Conservation (phyloP, 1,284 basidiomycete genomes). For the Afroboletus lepidellus region DNA sequence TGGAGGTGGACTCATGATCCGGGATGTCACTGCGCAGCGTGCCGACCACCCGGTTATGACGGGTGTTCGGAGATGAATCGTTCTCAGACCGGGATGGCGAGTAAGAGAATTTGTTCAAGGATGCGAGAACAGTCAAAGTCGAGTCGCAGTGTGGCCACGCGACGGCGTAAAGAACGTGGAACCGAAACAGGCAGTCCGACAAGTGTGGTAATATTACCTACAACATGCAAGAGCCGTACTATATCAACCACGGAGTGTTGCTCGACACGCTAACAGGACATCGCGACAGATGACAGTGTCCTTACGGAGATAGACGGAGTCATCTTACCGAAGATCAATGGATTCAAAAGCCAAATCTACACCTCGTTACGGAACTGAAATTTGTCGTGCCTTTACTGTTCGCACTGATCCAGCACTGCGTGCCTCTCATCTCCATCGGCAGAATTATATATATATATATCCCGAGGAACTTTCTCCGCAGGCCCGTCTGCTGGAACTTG, state of each 20-base stretch:
- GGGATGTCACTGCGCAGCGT: slow-evolving; percentile 25
- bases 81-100: slow-evolving; percentile 12
- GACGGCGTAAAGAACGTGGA: slow-evolving; percentile 1
- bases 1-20: slow-evolving; percentile 28
- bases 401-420: slow-evolving; percentile 8
- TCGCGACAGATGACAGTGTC: slow-evolving; percentile 15
- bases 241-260: slow-evolving; percentile 11
- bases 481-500: slow-evolving; percentile 27
- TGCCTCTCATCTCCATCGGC: slow-evolving; percentile 10
- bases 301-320: slow-evolving; percentile 34
- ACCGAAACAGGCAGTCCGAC: slow-evolving; percentile 19
- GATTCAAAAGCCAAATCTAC: slow-evolving; percentile 36
- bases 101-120: slow-evolving; percentile 24
- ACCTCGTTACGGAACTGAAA: slow-evolving; percentile 33
- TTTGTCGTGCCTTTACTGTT: slow-evolving; percentile 29
- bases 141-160: not conserved
- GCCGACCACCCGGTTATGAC: slow-evolving; percentile 28
- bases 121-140: slow-evolving; percentile 7
- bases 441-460: slow-evolving; percentile 15
- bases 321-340: slow-evolving; percentile 34
- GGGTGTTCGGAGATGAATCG: slow-evolving; percentile 35
- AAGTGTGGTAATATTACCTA: slow-evolving; percentile 14
- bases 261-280: slow-evolving; percentile 11
- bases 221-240: slow-evolving; percentile 21
- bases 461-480: slow-evolving; percentile 24